Percentiles rank a stretch among this genome's conserved stretches.
Conservation (phyloP, 106 monocot genomes). For the Apostasia shenzhenica region DNA sequence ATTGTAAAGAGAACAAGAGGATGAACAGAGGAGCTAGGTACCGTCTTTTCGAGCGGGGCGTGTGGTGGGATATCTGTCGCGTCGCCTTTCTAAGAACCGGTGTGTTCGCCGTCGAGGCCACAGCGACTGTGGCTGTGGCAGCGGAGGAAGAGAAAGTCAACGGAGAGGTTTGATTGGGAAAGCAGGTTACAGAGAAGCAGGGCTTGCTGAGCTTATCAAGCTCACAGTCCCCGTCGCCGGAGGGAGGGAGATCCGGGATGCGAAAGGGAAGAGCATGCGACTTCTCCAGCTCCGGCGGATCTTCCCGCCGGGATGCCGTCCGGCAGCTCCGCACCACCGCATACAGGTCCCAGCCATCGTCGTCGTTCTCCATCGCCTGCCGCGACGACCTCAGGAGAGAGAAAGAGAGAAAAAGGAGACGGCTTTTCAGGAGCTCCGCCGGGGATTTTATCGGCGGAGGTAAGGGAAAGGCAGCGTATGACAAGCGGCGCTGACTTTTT, state of each 20-base stretch:
- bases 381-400: not conserved
- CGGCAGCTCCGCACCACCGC: constrained; percentile 60
- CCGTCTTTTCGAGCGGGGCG: constrained; percentile 2
- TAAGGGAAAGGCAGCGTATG: not conserved
- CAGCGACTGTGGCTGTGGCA: not conserved
- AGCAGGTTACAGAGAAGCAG: constrained; percentile 20
- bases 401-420: not conserved
- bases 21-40: not conserved
- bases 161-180: not conserved
- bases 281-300: not conserved
- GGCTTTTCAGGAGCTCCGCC: not conserved
- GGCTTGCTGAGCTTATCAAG: constrained; percentile 43
- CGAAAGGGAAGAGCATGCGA: not conserved
- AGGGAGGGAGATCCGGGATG: constrained; percentile 22
- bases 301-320: not conserved
- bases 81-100: not conserved
- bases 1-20: not conserved
- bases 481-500: constrained; percentile 28
- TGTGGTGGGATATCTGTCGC: not conserved
- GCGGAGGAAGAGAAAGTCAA: constrained; percentile 1
- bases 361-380: constrained; percentile 23
- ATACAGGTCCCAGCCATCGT: constrained; percentile 46
- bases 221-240: constrained; percentile 6
- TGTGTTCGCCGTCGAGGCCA: not conserved
- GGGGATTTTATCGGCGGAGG: not conserved